These are phyloP conservation scores for Kandelia obovata DNA, from an alignment of 345 rosid species.

Conservation along the genomic window DNA sequence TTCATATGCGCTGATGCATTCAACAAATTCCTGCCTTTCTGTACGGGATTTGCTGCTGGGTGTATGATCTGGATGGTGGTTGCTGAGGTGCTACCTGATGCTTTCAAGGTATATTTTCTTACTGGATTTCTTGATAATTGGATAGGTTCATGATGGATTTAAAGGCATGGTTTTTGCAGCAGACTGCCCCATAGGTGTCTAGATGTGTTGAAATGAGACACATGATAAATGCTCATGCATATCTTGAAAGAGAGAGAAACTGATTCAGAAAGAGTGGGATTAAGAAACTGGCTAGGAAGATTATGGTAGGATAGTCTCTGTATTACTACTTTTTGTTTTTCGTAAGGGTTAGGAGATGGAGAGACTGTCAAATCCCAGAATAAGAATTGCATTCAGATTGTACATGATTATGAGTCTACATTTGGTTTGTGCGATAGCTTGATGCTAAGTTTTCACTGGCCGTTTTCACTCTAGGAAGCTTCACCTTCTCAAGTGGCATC, in stretches of 20 bases:
- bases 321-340: too few relatives aligned
- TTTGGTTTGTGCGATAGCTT: not conserved
- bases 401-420: not conserved
- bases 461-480: constrained; percentile 62
- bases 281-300: too few relatives aligned
- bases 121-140: not conserved
- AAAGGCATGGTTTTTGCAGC: not conserved
- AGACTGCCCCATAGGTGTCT: too few relatives aligned
- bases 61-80: constrained; percentile 99
- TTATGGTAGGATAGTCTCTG: too few relatives aligned
- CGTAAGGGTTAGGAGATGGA: too few relatives aligned
- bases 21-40: constrained; percentile 88
- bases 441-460: constrained; percentile 11
- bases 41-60: constrained; percentile 99
- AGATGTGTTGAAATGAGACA: too few relatives aligned
- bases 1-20: constrained; percentile 97
- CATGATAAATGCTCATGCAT: not conserved
- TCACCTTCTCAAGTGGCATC: constrained; percentile 92
- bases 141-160: not conserved
- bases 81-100: constrained; percentile 99
- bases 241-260: not conserved
- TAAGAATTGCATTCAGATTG: too few relatives aligned
- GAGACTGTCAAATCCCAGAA: too few relatives aligned
- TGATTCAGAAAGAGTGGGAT: not conserved
- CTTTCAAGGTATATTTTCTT: constrained; percentile 67